Evolutionary conservation across 1,139 yeast genomes (phyloP), one percentile per base, ranked within the genome.

Genomic region (Citeromyces hawaiiensis): DNA sequence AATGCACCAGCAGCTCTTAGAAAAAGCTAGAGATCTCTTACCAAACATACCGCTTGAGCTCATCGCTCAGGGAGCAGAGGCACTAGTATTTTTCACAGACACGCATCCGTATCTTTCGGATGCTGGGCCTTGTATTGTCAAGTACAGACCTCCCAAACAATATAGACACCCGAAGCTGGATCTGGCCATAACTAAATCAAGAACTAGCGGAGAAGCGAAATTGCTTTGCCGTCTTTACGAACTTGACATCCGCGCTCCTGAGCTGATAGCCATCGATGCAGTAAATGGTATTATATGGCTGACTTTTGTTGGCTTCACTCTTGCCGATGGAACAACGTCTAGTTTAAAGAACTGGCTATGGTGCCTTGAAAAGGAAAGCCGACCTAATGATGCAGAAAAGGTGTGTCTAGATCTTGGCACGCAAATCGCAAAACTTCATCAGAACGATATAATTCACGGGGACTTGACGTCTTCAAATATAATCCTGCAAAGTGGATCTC

Each of bases 41-140:
- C 65, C 70, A 2, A 61, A 68, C 39, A 60, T 77, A 29, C 72
- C 76, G 3, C 49, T 79, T 10, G 52, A 57, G 2, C 65, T 77
- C 35, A 63, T 85, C 2, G 83, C 95, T 0, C 97, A 88, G 54
- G 97, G 97, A n/a, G 96, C 97, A 1, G 97, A 88, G 54, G 96
- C 96, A 0, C 66, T 85, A 17, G 91, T 87, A 2, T 85, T 82
- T 55, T 59, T 65, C 27, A 72, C 93, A 0, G 43, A 55, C 0
- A 56, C 57, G 2, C 96, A 86, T 55, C 96, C 96, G 13, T 87
- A 80, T 53, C 53, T 68, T 29, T 29, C 32, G 5, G 41, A 29
- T 36, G 44, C 41, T n/a, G 46, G 38, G 38, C 57, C 52, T 35
- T 82, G 66, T 54, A 77, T 91, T 38, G 68, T 87, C 47, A 93